phyloP scores from a whole-genome alignment of 164 flowering plant species.

The Platanus orientalis region DNA sequence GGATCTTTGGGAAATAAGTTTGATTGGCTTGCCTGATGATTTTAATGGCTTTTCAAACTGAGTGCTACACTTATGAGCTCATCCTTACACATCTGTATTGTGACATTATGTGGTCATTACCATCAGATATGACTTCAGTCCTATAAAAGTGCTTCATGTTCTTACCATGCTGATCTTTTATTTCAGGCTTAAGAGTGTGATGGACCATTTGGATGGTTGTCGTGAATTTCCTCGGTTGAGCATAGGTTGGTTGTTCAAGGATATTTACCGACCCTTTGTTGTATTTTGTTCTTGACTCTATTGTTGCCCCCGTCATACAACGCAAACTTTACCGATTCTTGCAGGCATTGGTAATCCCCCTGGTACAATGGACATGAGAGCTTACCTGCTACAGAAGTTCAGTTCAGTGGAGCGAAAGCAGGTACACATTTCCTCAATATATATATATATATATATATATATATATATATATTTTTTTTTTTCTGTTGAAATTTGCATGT shows the following conservation, averaged over 20 bases:
- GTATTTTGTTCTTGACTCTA: neutral
- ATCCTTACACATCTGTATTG: neutral
- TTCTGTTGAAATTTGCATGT: too few relatives aligned
- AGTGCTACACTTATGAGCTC: too few relatives aligned
- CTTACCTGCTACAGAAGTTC: constrained; percentile 88
- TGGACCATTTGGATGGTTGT: constrained; percentile 75
- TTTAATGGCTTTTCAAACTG: too few relatives aligned
- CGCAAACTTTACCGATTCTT: constrained; percentile 2
- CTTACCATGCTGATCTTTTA: constrained; percentile 9
- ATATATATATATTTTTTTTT: too few relatives aligned
- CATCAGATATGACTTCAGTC: neutral
- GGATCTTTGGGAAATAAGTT: too few relatives aligned
- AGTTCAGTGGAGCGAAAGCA: constrained; percentile 67
- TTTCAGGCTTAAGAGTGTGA: constrained; percentile 80
- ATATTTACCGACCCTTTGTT: neutral
- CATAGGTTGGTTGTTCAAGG: constrained; percentile 53
- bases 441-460: too few relatives aligned
- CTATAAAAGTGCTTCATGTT: constrained; percentile 1
- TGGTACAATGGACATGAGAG: constrained; percentile 92
- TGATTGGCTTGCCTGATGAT: too few relatives aligned
- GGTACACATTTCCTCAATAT: constrained; percentile 30
- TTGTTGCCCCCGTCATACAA: neutral
- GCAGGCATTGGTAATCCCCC: constrained; percentile 94
- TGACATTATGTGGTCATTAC: neutral
- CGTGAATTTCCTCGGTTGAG: constrained; percentile 80